A percentile compares a stretch with the other conserved stretches of the same genome.
Conservation (phyloP, 345 rosid genomes). For the Heritiera fomes region DNA sequence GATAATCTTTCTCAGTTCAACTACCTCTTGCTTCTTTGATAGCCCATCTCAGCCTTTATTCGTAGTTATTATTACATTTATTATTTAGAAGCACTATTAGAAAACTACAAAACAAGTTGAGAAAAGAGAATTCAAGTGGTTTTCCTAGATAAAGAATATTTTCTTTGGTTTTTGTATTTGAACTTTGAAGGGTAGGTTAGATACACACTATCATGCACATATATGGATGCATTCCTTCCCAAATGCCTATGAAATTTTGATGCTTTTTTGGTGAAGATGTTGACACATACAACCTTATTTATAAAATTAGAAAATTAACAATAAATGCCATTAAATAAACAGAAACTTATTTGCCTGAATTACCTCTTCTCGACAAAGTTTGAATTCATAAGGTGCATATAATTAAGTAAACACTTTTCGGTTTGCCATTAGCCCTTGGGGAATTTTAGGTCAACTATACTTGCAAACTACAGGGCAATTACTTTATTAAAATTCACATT, state of each 20-base stretch:
- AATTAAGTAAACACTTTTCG: too few relatives aligned
- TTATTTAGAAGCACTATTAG: neutral
- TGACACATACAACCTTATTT: conserved; percentile 16
- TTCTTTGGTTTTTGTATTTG: conserved; percentile 11
- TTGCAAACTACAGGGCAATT: too few relatives aligned
- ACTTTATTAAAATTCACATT: too few relatives aligned
- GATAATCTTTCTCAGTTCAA: neutral
- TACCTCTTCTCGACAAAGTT: neutral
- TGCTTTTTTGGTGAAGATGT: conserved; percentile 7
- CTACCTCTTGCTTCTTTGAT: neutral
- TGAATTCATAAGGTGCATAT: too few relatives aligned
- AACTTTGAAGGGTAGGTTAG: neutral
- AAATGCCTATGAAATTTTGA: neutral
- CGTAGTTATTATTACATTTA: neutral
- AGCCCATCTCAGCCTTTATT: neutral
- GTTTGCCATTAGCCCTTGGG: too few relatives aligned
- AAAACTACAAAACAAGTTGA: conserved; percentile 13
- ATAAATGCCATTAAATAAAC: conserved; percentile 4
- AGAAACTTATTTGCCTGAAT: neutral
- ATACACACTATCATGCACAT: neutral
- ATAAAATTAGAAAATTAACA: conserved; percentile 12
- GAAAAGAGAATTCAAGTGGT: neutral
- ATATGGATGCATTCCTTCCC: conserved; percentile 8
- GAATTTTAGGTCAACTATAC: too few relatives aligned
- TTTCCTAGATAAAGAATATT: conserved; percentile 9